Percentiles rank a stretch among this genome's conserved stretches.
Conservation (phyloP, 352 stramenopile species). For the Plasmopara halstedii region DNA sequence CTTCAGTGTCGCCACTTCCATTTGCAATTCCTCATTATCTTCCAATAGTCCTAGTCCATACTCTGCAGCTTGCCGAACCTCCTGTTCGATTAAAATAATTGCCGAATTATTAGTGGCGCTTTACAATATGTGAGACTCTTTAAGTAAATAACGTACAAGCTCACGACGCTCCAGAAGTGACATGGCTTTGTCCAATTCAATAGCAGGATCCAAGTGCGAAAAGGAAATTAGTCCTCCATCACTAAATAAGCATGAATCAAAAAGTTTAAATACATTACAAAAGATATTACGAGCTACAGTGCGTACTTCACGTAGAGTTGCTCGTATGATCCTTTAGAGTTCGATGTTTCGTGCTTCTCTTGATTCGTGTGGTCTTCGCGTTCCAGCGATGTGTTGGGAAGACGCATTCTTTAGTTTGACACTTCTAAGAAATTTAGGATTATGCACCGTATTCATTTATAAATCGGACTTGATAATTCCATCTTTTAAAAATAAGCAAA, state of each 20-base stretch:
- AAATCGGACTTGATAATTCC: too few species aligned
- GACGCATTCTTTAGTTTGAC: too few species aligned
- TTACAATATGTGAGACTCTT: neutral
- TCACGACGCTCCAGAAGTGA: conserved; percentile 46
- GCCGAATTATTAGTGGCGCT: conserved; percentile 1
- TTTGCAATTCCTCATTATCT: conserved; percentile 65
- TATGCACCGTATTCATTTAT: too few species aligned
- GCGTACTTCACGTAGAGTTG: neutral
- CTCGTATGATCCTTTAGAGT: neutral
- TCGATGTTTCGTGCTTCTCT: neutral
- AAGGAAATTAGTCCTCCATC: conserved; percentile 50
- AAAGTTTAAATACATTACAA: neutral
- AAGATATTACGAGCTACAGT: neutral
- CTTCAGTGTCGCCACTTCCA: conserved; percentile 58
- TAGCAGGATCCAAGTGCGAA: conserved; percentile 41
- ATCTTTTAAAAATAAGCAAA: too few species aligned
- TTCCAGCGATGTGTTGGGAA: neutral
- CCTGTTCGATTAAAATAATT: conserved; percentile 29
- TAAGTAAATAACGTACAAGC: conserved; percentile 5
- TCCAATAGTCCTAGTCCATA: conserved; percentile 74
- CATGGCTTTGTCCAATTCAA: conserved; percentile 33
- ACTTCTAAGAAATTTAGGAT: too few species aligned
- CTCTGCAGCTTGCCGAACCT: conserved; percentile 64
- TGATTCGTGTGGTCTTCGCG: neutral
- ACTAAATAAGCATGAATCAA: conserved; percentile 19